Percentiles rank a stretch among this genome's conserved stretches.
phyloP scores from a whole-genome alignment of 2,329 filamentous ascomycete species.

The Truncatella angustata region DNA sequence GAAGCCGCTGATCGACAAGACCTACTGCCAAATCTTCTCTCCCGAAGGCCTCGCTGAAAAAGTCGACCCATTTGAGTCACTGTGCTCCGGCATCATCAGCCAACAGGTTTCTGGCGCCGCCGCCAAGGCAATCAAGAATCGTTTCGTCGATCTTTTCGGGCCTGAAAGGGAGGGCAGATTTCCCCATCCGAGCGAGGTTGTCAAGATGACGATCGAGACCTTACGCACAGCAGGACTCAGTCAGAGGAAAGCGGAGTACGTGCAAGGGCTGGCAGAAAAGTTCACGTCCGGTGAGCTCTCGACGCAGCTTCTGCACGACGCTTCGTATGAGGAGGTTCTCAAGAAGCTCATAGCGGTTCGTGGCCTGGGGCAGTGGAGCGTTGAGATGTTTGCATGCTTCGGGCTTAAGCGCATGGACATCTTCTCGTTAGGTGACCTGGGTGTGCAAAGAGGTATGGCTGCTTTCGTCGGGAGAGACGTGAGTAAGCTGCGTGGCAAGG shows the following conservation, averaged over 20 bases:
- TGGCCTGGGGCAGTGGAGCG: slow-evolving; percentile 85
- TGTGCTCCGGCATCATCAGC: slow-evolving; percentile 86
- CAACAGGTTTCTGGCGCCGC: slow-evolving; percentile 96
- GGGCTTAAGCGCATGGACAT: slow-evolving; percentile 93
- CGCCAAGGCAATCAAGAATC: slow-evolving; percentile 82
- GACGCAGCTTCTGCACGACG: slow-evolving; percentile 71
- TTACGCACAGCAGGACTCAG: slow-evolving; percentile 86
- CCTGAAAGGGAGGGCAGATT: slow-evolving; percentile 44
- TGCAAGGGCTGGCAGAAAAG: slow-evolving; percentile 79
- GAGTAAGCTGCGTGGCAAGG: slow-evolving; percentile 74
- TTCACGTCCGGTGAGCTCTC: slow-evolving; percentile 75
- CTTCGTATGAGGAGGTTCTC: slow-evolving; percentile 82
- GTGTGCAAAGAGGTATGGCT: slow-evolving; percentile 93
- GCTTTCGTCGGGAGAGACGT: slow-evolving; percentile 82
- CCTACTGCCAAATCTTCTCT: slow-evolving; percentile 78
- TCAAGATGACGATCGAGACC: slow-evolving; percentile 57
- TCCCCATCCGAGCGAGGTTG: slow-evolving; percentile 74
- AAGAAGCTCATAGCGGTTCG: slow-evolving; percentile 80
- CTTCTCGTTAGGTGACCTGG: slow-evolving; percentile 87
- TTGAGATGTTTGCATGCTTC: slow-evolving; percentile 98
- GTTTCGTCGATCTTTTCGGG: slow-evolving; percentile 74
- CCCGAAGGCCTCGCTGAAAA: slow-evolving; percentile 78
- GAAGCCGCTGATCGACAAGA: slow-evolving; percentile 66
- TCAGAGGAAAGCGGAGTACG: slow-evolving; percentile 93
- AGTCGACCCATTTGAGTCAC: slow-evolving; percentile 82